Evolutionary conservation across 2,329 filamentous ascomycete species (phyloP).

Genomic region (Aspergillus sp.): DNA sequence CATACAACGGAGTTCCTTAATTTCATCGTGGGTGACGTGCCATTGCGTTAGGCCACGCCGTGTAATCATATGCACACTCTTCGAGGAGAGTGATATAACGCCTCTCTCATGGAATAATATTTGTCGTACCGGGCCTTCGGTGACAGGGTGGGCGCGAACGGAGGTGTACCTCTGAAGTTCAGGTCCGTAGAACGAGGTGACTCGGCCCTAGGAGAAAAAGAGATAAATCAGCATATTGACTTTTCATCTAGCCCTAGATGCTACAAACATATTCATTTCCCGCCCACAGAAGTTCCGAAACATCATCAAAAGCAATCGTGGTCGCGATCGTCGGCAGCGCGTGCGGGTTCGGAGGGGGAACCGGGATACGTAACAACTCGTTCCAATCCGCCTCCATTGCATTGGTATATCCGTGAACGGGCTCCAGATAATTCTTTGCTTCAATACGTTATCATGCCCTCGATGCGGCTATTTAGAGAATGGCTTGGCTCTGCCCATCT

Average conservation of each 20-base stretch:
- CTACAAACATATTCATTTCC: constrained; percentile 80
- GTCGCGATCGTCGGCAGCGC: constrained; percentile 70
- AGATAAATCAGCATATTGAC: constrained; percentile 1
- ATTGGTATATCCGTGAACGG: constrained; percentile 19
- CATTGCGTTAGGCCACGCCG: constrained; percentile 81
- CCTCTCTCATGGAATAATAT: constrained; percentile 90
- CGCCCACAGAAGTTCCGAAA: constrained; percentile 87
- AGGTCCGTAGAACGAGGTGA: constrained; percentile 82
- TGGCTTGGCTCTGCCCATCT: constrained; percentile 30
- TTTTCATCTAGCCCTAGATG: background rate
- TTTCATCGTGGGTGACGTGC: constrained; percentile 77
- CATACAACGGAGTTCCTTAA: constrained; percentile 91
- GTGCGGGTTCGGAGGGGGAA: constrained; percentile 74
- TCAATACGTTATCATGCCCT: background rate
- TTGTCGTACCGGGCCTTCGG: constrained; percentile 80
- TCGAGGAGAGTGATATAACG: constrained; percentile 78
- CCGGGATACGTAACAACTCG: constrained; percentile 76
- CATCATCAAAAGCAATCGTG: constrained; percentile 83
- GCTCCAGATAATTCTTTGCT: constrained; percentile 6
- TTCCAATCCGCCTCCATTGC: constrained; percentile 51
- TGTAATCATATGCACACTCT: constrained; percentile 84
- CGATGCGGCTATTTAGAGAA: constrained; percentile 1
- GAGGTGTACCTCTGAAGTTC: constrained; percentile 89
- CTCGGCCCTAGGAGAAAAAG: constrained; percentile 64
- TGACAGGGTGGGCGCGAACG: constrained; percentile 71